These are phyloP conservation scores for Leccinum ochraceum DNA, from an alignment of 768 basidiomycete species.

Conservation along the genomic window DNA sequence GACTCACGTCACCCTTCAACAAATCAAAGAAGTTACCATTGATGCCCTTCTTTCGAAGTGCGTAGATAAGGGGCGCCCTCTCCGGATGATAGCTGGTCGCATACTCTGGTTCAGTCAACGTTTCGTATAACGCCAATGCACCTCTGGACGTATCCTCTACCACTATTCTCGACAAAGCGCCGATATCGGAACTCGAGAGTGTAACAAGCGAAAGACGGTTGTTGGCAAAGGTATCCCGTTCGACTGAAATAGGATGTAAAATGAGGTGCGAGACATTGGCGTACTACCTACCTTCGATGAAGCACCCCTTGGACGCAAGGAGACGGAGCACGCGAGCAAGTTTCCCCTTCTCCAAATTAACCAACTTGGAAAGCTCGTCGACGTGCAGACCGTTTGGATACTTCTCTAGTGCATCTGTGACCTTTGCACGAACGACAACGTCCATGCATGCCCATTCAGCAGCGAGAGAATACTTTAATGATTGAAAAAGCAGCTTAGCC, in stretches of 20 bases:
- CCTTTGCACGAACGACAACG: conserved; percentile 15
- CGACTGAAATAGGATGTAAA: conserved; percentile 17
- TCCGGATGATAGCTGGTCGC: conserved; percentile 25
- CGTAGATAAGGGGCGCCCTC: conserved; percentile 23
- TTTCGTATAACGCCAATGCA: conserved; percentile 24
- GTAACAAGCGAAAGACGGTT: conserved; percentile 35
- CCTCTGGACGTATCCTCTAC: conserved; percentile 15
- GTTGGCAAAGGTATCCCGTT: conserved; percentile 15
- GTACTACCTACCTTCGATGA: conserved; percentile 27
- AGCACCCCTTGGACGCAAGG: conserved; percentile 33
- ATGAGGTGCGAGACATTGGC: background rate
- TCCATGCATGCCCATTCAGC: conserved; percentile 30
- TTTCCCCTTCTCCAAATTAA: background rate
- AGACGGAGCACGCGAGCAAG: conserved; percentile 30
- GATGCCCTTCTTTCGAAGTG: conserved; percentile 16
- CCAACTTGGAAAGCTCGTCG: background rate
- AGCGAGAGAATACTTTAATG: conserved; percentile 16
- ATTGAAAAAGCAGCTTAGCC: background rate
- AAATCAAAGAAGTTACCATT: conserved; percentile 23
- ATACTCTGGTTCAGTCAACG: conserved; percentile 27
- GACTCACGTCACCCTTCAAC: conserved; percentile 23
- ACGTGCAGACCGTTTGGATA: background rate
- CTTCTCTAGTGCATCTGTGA: background rate
- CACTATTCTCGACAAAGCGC: conserved; percentile 10
- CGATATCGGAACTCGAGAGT: conserved; percentile 11